A percentile compares a stretch with the other conserved stretches of the same genome.
Evolutionary conservation across 768 basidiomycete species (phyloP).

Genomic region (Candolleomyces eurysporus): DNA sequence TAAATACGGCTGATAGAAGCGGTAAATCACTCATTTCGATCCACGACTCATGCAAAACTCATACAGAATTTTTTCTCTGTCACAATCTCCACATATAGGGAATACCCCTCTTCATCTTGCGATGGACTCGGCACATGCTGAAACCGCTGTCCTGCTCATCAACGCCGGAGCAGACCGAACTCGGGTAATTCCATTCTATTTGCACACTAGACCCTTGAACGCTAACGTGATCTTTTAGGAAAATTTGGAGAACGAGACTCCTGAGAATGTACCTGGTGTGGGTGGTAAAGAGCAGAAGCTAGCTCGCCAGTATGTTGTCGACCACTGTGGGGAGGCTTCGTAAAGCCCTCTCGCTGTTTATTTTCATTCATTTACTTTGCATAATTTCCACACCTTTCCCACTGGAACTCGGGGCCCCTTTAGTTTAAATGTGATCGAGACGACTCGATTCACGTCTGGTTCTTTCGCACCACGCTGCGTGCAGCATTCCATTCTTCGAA

Average conservation of each 20-base stretch:
- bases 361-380: slow-evolving; percentile 1
- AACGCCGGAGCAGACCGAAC: slow-evolving; percentile 94
- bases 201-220: slow-evolving; percentile 5
- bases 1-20: slow-evolving; percentile 83
- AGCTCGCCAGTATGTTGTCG: slow-evolving; percentile 73
- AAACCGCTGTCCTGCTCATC: slow-evolving; percentile 86
- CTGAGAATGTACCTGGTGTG: slow-evolving; percentile 88
- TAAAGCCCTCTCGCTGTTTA: background rate
- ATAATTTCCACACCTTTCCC: slow-evolving; percentile 20
- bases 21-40: slow-evolving; percentile 42
- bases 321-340: slow-evolving; percentile 63
- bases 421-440: slow-evolving; percentile 4
- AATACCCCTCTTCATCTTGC: slow-evolving; percentile 97
- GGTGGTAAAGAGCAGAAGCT: slow-evolving; percentile 86
- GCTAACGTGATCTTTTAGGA: slow-evolving; percentile 41
- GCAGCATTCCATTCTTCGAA: slow-evolving; percentile 4
- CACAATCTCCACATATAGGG: slow-evolving; percentile 43
- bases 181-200: slow-evolving; percentile 53
- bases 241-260: slow-evolving; percentile 81
- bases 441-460: background rate
- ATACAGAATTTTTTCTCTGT: slow-evolving; percentile 14
- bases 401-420: background rate
- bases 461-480: background rate
- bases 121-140: slow-evolving; percentile 94
- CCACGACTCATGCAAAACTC: slow-evolving; percentile 13